Evolutionary conservation across 1,284 basidiomycete genomes (phyloP).

Genomic region (Irpex rosettiformis): DNA sequence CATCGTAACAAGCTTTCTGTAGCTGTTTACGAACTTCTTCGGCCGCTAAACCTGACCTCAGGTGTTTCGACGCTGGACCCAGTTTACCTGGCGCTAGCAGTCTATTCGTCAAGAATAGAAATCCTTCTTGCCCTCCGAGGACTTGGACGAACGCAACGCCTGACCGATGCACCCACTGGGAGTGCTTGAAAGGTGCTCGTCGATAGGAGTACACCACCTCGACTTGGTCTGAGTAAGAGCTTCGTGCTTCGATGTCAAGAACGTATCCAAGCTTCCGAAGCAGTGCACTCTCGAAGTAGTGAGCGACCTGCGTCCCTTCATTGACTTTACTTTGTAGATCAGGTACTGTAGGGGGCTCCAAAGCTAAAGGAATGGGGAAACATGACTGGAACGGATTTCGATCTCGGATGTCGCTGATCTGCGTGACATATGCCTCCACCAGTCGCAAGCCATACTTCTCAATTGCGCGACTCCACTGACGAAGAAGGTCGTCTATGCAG

Average conservation of each 20-base stretch:
- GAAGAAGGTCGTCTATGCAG: slow-evolving; percentile 89
- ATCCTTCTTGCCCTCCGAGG: slow-evolving; percentile 73
- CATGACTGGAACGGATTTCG: slow-evolving; percentile 89
- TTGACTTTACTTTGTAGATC: slow-evolving; percentile 68
- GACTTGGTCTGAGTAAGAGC: slow-evolving; percentile 72
- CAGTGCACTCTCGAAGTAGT: slow-evolving; percentile 82
- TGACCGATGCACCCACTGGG: slow-evolving; percentile 86
- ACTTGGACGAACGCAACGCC: slow-evolving; percentile 88
- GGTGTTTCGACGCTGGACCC: slow-evolving; percentile 48
- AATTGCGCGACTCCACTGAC: slow-evolving; percentile 81
- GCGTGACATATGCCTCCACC: slow-evolving; percentile 88
- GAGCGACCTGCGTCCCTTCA: slow-evolving; percentile 49
- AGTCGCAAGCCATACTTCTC: slow-evolving; percentile 91
- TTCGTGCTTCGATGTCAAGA: slow-evolving; percentile 80
- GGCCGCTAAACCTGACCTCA: slow-evolving; percentile 45
- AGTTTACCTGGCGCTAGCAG: slow-evolving; percentile 68
- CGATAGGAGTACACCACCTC: slow-evolving; percentile 91
- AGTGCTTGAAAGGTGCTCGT: slow-evolving; percentile 70
- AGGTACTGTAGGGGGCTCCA: slow-evolving; percentile 69
- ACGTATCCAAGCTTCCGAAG: slow-evolving; percentile 79
- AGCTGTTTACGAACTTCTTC: slow-evolving; percentile 61
- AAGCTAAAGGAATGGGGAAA: slow-evolving; percentile 72
- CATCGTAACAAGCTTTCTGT: slow-evolving; percentile 65
- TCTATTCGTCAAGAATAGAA: slow-evolving; percentile 86
- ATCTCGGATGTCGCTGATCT: slow-evolving; percentile 78